These are phyloP conservation scores for Kwoniella shivajii DNA, from an alignment of 1,284 basidiomycete species.

Conservation along the genomic window DNA sequence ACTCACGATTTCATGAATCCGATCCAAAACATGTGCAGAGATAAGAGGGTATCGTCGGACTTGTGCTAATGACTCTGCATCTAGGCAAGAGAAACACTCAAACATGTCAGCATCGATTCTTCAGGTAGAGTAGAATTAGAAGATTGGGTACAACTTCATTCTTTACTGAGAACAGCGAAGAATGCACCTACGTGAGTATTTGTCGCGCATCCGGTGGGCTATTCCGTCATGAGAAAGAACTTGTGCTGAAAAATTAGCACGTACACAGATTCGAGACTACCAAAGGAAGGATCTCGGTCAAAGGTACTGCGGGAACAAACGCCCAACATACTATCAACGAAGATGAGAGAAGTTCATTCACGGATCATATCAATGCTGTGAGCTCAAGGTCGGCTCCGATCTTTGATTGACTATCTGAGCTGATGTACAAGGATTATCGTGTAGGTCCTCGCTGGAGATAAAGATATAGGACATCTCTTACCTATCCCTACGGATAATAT, in stretches of 20 bases:
- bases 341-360: slow-evolving; percentile 94
- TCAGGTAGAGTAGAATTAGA: slow-evolving; percentile 96
- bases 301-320: slow-evolving; percentile 87
- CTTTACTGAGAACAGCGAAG: slow-evolving; percentile 43
- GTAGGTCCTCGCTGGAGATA: slow-evolving; percentile 88
- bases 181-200: slow-evolving; percentile 45
- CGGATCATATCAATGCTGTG: slow-evolving; percentile 93
- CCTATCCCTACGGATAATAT: slow-evolving; percentile 98
- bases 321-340: slow-evolving; percentile 98
- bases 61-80: not conserved
- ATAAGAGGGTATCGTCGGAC: no score
- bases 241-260: not conserved
- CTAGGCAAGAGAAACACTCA: slow-evolving; percentile 72
- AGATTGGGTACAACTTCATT: slow-evolving; percentile 79
- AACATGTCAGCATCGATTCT: slow-evolving; percentile 90
- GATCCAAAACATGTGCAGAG: not conserved
- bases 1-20: not conserved
- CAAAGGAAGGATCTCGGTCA: slow-evolving; percentile 87
- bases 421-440: not conserved
- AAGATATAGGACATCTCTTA: slow-evolving; percentile 77
- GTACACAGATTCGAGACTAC: slow-evolving; percentile 65
- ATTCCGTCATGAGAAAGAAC: not conserved
- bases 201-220: no score
- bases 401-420: not conserved
- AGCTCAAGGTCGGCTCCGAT: slow-evolving; percentile 25